These are phyloP conservation scores for Coemansia reversa DNA, from an alignment of 192 early-diverging fungal species.

Conservation along the genomic window DNA sequence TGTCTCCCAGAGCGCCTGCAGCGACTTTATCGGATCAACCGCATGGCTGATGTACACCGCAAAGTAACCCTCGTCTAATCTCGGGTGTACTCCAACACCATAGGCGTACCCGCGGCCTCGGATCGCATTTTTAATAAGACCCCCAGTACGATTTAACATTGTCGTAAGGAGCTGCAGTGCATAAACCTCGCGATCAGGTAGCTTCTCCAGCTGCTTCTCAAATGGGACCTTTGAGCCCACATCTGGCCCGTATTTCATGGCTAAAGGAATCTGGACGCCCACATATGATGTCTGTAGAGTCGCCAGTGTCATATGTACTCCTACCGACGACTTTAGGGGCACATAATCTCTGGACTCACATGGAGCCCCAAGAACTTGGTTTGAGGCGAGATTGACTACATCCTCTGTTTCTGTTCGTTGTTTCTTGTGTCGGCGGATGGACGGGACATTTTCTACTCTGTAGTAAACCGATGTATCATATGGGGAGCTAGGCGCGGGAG, in stretches of 20 bases:
- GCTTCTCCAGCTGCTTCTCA: conserved; percentile 26
- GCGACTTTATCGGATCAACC: conserved; percentile 37
- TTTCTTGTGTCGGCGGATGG: conserved; percentile 30
- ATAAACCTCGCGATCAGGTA: conserved; percentile 34
- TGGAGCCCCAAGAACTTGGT: conserved; percentile 3
- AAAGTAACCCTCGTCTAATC: conserved; percentile 25
- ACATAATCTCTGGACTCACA: conserved; percentile 25
- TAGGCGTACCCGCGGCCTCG: conserved; percentile 79
- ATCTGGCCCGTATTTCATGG: neutral
- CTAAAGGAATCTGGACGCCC: conserved; percentile 40
- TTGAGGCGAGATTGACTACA: neutral
- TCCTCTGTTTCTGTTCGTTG: conserved; percentile 9
- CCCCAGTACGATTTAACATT: conserved; percentile 72
- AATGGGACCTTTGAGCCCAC: conserved; percentile 6
- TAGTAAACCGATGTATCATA: conserved; percentile 15
- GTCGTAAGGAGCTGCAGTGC: conserved; percentile 57
- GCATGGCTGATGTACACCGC: conserved; percentile 52
- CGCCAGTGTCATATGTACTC: conserved; percentile 30
- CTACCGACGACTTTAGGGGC: conserved; percentile 19
- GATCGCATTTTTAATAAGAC: conserved; percentile 79
- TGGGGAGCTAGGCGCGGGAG: conserved; percentile 26
- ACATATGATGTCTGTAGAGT: conserved; percentile 44
- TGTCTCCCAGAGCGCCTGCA: conserved; percentile 43
- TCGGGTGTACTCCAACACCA: conserved; percentile 51
- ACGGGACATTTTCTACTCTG: conserved; percentile 1